Conservation (phyloP, 441 rosid genomes). For the Arabidopsis hybrid region DNA sequence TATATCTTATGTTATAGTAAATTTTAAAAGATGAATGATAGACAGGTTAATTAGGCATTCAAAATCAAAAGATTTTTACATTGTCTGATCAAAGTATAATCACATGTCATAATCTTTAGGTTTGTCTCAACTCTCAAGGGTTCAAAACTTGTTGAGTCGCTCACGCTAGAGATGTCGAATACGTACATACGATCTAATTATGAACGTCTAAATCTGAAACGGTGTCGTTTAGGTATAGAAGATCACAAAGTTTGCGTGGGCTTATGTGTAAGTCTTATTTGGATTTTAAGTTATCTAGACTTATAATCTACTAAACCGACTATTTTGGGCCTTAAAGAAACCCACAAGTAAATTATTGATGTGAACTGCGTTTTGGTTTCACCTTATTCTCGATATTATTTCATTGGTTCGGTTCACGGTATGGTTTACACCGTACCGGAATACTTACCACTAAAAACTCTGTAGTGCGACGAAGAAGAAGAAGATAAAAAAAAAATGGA, state of each 20-base stretch:
- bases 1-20: neutral
- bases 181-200: too few species aligned
- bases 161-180: neutral
- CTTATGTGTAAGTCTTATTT: neutral
- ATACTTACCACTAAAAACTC: neutral
- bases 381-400: neutral
- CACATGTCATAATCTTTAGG: too few species aligned
- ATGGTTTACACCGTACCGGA: neutral
- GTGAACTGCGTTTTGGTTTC: too few species aligned
- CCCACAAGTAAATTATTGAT: neutral
- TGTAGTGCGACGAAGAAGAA: neutral
- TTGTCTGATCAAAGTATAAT: neutral
- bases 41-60: neutral
- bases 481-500: slow-evolving; percentile 15
- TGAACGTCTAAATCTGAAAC: neutral
- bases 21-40: neutral
- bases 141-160: too few species aligned
- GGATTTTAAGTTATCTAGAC: neutral
- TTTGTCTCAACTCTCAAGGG: neutral
- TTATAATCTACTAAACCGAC: neutral
- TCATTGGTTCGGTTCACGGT: neutral
- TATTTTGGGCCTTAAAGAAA: neutral
- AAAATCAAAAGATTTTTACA: neutral
- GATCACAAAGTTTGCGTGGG: neutral
- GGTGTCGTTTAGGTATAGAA: neutral